Percentiles rank a stretch among this genome's conserved stretches.
phyloP scores from a whole-genome alignment of 805 yeast species.

The Cyberlindnera japonica region DNA sequence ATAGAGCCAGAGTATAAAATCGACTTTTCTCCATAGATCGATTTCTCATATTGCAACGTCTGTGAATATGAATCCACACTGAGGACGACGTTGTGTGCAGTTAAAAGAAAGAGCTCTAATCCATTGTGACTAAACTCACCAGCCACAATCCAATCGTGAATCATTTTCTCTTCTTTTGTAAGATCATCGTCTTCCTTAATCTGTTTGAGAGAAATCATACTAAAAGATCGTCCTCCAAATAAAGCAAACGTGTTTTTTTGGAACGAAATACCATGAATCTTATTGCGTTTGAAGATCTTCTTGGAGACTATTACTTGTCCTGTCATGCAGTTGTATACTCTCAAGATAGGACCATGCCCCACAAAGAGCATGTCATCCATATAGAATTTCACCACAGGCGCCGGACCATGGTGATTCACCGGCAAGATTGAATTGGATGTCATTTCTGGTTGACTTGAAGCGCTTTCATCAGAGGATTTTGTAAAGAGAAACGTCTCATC shows the following conservation, averaged over 20 bases:
- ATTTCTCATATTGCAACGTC: slow-evolving; percentile 29
- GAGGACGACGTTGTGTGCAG: slow-evolving; percentile 74
- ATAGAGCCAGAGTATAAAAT: slow-evolving; percentile 86
- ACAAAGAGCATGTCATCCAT: slow-evolving; percentile 41
- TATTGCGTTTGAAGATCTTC: slow-evolving; percentile 62
- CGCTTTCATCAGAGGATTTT: background rate
- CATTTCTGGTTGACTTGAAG: background rate
- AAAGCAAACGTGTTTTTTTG: slow-evolving; percentile 35
- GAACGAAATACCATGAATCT: slow-evolving; percentile 72
- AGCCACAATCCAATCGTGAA: slow-evolving; percentile 79
- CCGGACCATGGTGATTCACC: slow-evolving; percentile 20
- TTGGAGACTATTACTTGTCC: slow-evolving; percentile 36
- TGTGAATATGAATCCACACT: slow-evolving; percentile 31
- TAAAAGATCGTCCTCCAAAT: slow-evolving; percentile 74
- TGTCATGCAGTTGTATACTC: slow-evolving; percentile 45
- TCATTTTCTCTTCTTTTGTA: slow-evolving; percentile 40
- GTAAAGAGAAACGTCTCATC: background rate
- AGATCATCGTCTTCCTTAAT: slow-evolving; percentile 25
- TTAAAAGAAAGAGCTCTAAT: slow-evolving; percentile 48
- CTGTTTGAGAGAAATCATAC: slow-evolving; percentile 36
- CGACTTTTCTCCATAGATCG: slow-evolving; percentile 64
- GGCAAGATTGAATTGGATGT: slow-evolving; percentile 4
- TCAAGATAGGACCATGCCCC: slow-evolving; percentile 71
- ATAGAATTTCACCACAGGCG: slow-evolving; percentile 19
- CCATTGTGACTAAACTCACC: slow-evolving; percentile 45